A percentile compares a stretch with the other conserved stretches of the same genome.
Evolutionary conservation across 768 basidiomycete species (phyloP).

Genomic region (Termitomyces sp.): DNA sequence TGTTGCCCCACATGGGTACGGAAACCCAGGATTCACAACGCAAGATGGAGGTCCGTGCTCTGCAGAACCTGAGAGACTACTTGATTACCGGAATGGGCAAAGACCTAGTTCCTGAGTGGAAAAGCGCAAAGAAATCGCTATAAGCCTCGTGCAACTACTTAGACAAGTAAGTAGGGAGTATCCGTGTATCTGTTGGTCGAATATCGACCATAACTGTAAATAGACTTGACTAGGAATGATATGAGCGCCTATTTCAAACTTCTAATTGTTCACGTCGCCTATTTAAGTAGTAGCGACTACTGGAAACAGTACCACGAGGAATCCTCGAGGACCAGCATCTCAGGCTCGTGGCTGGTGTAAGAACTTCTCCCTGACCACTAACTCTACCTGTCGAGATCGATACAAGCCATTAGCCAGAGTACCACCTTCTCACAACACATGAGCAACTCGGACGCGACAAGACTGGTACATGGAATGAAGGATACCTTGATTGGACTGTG

Average conservation of each 20-base stretch:
- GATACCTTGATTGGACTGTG: slow-evolving; percentile 19
- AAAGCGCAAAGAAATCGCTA: slow-evolving; percentile 16
- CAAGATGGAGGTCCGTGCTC: slow-evolving; percentile 83
- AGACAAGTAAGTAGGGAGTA: background rate
- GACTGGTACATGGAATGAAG: slow-evolving; percentile 11
- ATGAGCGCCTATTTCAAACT: slow-evolving; percentile 3
- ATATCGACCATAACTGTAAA: slow-evolving; percentile 4
- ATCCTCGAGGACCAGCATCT: slow-evolving; percentile 13
- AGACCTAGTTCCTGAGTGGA: slow-evolving; percentile 64
- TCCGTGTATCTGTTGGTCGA: background rate
- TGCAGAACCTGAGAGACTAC: slow-evolving; percentile 74
- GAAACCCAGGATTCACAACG: slow-evolving; percentile 78
- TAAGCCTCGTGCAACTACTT: slow-evolving; percentile 8
- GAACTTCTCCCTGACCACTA: background rate
- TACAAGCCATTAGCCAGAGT: background rate
- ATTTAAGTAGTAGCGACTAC: background rate
- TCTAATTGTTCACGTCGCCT: background rate
- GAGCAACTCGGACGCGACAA: slow-evolving; percentile 1
- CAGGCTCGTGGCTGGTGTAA: background rate
- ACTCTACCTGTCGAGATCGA: slow-evolving; percentile 1
- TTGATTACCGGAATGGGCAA: slow-evolving; percentile 58
- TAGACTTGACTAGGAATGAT: slow-evolving; percentile 1
- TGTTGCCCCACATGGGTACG: slow-evolving; percentile 93
- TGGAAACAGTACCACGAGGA: slow-evolving; percentile 15
- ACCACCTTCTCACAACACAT: background rate